Evolutionary conservation across 345 rosid genomes (phyloP), one percentile per base, ranked within the genome.

Genomic region (Linum lewisii): DNA sequence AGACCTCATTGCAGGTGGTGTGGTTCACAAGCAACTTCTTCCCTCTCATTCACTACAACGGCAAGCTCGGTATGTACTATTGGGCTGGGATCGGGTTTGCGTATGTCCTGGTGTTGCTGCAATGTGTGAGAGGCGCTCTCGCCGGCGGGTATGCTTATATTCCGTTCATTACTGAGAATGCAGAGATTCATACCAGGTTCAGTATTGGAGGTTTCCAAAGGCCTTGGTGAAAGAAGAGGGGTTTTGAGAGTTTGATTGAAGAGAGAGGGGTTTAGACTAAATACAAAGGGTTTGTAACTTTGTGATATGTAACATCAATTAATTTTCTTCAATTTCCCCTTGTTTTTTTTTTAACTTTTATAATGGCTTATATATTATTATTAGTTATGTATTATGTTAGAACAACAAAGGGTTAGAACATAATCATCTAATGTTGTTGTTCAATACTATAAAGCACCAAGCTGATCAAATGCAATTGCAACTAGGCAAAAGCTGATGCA

Each of bases 11-110:
- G 69, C 95, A 86, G 79, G 36, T 86, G 24, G 51, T 83, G 14
- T 88, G 88, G 93, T 73, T 70, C 32, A 64, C 84, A 0, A 76
- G 88, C 75, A 92, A 88, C 72, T 81, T 92, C 58, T 65, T 83
- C 63, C 96, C 98, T 6, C 66, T 86, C 59, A 78, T 92, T 56
- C 92, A 88, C 79, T 84, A 72, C 60, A 72, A 66, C 29, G 98
- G 96, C 47, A 66, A 26, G 59, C 77, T 78, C 57, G 93, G 86
- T 22, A 69, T 83, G 83, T 67, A 79, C 54, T 84, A 81, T 51
- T 88, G 98, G 96, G 85, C 83, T 50, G 78, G 51, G 0, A 64
- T 88, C 0, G 98, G 88, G 54, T 63, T 81, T 3, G 71, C 74
- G 0, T 92, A 73, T 73, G 79, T 92, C 21, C 63, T 79, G 15